Evolutionary conservation across 129 eudicot genomes (phyloP).

Genomic region (Centrapalus pauciflorus): DNA sequence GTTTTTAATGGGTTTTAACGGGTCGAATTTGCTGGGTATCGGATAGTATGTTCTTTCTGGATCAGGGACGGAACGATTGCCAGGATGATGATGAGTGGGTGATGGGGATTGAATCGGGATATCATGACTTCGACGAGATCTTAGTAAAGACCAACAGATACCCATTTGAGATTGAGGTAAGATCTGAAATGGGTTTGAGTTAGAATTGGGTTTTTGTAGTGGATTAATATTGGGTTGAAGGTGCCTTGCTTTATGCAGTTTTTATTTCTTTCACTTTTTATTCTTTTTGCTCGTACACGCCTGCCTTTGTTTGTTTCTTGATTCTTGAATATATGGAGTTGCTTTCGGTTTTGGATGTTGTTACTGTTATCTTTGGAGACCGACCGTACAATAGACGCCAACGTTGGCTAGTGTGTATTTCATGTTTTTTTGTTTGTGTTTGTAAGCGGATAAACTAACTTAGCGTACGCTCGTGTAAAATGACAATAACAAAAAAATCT

Average conservation of each 20-base stretch:
- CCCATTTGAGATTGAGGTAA: constrained; percentile 55
- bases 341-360: constrained; percentile 21
- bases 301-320: constrained; percentile 18
- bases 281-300: constrained; percentile 24
- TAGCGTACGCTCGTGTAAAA: no score
- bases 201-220: constrained; percentile 26
- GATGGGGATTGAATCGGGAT: constrained; percentile 60
- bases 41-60: constrained; percentile 28
- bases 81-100: constrained; percentile 12
- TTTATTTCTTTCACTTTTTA: constrained; percentile 4
- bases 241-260: constrained; percentile 30
- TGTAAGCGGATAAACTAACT: no score
- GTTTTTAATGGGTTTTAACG: constrained; percentile 6
- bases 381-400: constrained; percentile 22
- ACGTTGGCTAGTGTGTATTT: not conserved
- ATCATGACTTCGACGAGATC: constrained; percentile 32
- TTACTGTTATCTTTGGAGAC: not conserved
- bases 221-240: constrained; percentile 17
- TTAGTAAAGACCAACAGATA: constrained; percentile 39
- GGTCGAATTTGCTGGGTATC: constrained; percentile 7
- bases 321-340: constrained; percentile 19
- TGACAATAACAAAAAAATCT: not conserved
- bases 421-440: no score
- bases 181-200: constrained; percentile 24
- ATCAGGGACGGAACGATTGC: constrained; percentile 6